Evolutionary conservation across 352 stramenopile genomes (phyloP).

Genomic region (Phytophthora boehmeriae): DNA sequence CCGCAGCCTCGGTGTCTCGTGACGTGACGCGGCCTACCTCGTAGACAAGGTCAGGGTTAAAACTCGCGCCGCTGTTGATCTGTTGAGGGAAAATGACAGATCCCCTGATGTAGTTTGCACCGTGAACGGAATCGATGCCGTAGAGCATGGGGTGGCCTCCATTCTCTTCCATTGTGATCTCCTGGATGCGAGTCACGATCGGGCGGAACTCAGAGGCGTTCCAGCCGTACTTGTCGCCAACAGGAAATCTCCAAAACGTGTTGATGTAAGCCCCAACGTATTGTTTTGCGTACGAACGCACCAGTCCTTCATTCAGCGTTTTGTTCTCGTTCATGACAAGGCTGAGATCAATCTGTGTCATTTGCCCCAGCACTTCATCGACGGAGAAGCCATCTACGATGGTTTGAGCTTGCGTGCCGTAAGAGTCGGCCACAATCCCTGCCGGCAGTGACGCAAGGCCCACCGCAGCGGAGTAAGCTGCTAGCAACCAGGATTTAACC

Average conservation of each 20-base stretch:
- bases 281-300: conserved; percentile 64
- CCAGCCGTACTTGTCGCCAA: conserved; percentile 43
- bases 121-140: conserved; percentile 90
- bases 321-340: conserved; percentile 29
- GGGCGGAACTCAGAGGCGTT: conserved; percentile 67
- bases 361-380: conserved; percentile 72
- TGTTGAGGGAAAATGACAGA: conserved; percentile 85
- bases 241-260: conserved; percentile 47
- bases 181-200: conserved; percentile 73
- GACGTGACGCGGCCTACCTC: conserved; percentile 65
- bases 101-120: conserved; percentile 83
- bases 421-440: conserved; percentile 8
- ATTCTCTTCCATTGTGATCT: conserved; percentile 55
- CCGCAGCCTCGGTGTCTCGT: conserved; percentile 81
- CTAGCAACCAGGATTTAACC: conserved; percentile 10
- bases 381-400: conserved; percentile 33
- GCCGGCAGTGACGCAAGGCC: background rate
- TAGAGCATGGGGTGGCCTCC: conserved; percentile 61
- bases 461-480: background rate
- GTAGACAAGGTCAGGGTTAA: conserved; percentile 76
- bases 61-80: conserved; percentile 88
- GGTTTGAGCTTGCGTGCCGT: conserved; percentile 28
- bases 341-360: conserved; percentile 86
- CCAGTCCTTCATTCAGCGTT: conserved; percentile 53
- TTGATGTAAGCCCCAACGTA: conserved; percentile 91